phyloP scores from a whole-genome alignment of 495 filamentous ascomycete genomes.

The Amorphotheca resinae region DNA sequence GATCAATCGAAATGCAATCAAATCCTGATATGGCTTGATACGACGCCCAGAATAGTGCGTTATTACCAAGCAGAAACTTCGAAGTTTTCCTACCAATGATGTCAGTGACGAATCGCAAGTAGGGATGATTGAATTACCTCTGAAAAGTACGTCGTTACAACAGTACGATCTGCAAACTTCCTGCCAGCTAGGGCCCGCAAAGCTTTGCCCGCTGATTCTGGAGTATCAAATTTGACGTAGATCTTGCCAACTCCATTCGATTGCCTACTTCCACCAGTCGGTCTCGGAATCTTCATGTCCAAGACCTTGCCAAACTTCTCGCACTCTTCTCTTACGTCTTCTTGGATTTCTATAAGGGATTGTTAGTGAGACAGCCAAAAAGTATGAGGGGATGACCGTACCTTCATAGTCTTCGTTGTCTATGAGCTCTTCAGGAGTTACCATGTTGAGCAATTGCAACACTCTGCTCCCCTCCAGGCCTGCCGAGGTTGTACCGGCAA shows the following conservation, averaged over 20 bases:
- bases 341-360: constrained; percentile 62
- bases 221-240: constrained; percentile 78
- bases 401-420: constrained; percentile 91
- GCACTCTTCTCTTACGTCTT: constrained; percentile 87
- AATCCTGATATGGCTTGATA: not conserved
- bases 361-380: constrained; percentile 14
- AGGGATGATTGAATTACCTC: constrained; percentile 45
- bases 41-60: too few species aligned
- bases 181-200: constrained; percentile 77
- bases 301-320: constrained; percentile 75
- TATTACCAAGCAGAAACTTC: constrained; percentile 65
- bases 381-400: constrained; percentile 25
- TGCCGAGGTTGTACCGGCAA: constrained; percentile 78
- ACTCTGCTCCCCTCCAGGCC: constrained; percentile 69
- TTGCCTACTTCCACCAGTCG: constrained; percentile 65
- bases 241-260: constrained; percentile 94
- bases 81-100: constrained; percentile 51
- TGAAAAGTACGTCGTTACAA: constrained; percentile 90
- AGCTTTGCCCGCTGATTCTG: constrained; percentile 70
- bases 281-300: constrained; percentile 82
- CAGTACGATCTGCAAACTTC: constrained; percentile 90
- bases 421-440: constrained; percentile 88
- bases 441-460: constrained; percentile 92
- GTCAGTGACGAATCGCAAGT: not conserved
- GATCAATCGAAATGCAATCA: not conserved